Evolutionary conservation across 176 grass and related monocot species (phyloP), one percentile per base, ranked within the genome.

Genomic region (Avena insularis): DNA sequence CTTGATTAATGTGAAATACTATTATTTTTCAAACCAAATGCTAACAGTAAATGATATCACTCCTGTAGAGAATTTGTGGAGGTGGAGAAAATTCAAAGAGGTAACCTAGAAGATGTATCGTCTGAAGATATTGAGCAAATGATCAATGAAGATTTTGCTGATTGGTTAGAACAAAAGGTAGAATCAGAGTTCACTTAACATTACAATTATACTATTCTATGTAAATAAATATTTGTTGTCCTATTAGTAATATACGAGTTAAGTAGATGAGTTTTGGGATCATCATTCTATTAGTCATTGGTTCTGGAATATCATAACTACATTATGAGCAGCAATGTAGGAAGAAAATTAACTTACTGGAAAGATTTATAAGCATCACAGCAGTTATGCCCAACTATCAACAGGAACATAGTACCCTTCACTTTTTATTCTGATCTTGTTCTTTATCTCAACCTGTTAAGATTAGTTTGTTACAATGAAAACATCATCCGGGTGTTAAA

Each of bases 81-180:
- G 13, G 15, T 15, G 2, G 50, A 55, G 27, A 55, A 31, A 33
- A 78, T 5, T 14, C 13, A 78, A 36, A 16, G 54, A 56, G 50
- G 54, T 11, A 3, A 56, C 1, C 16, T 16, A 33, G 19, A 17
- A 35, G 27, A 78, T 77, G 3, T 77, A 4, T 3, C 73, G 15
- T 29, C 73, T 19, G 5, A 31, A n/a, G 48, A 77, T 78, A 56
- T 56, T 8, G 29, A 57, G 25, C 14, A 16, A 56, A 36, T 78
- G 50, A 29, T 78, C 12, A 29, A 57, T 20, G 33, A 56, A 56
- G 27, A 57, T 9, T 78, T 78, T 78, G 15, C 15, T 78, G 51
- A 56, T 56, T 78, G 75, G 75, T 57, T 78, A 29, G 11, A 78
- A 20, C 23, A 78, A 31, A 78, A 57, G 75, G 27, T 78, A 77